Evolutionary conservation across 164 flowering plant species (phyloP).

Genomic region (Cinnamomum chago): DNA sequence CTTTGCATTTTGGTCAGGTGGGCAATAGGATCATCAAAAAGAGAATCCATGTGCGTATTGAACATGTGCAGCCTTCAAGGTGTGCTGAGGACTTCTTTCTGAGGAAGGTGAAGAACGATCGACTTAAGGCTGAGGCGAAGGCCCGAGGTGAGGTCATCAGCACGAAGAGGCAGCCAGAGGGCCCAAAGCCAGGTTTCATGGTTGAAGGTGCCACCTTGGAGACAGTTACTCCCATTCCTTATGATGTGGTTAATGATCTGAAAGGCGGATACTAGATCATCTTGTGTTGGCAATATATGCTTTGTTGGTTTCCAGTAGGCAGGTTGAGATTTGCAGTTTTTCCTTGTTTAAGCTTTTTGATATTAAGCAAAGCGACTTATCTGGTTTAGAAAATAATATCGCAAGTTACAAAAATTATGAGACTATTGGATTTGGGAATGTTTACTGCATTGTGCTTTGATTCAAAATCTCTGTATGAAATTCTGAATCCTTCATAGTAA

Average conservation of each 20-base stretch:
- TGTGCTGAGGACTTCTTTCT: constrained; percentile 24
- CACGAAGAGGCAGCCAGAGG: constrained; percentile 31
- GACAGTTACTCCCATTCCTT: constrained; percentile 34
- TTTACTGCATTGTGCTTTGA: no score
- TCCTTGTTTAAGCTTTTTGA: no score
- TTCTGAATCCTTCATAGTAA: no score
- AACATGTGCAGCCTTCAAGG: constrained; percentile 30
- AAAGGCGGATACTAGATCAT: constrained; percentile 23
- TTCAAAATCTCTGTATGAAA: no score
- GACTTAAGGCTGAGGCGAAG: constrained; percentile 27
- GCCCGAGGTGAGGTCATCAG: constrained; percentile 29
- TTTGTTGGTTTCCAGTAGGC: no score
- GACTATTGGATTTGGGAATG: no score
- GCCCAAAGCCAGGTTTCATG: constrained; percentile 34
- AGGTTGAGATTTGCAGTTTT: no score
- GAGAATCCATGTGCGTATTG: constrained; percentile 30
- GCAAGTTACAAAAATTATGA: no score
- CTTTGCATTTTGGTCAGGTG: constrained; percentile 11
- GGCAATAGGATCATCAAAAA: constrained; percentile 28
- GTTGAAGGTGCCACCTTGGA: constrained; percentile 35
- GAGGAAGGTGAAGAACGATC: constrained; percentile 24
- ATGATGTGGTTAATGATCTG: constrained; percentile 29
- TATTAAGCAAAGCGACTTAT: no score
- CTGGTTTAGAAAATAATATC: no score
- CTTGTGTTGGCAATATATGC: neutral